Percentiles rank a stretch among this genome's conserved stretches.
These are phyloP conservation scores for Paragyromitra xinjiangensis DNA, from an alignment of 495 filamentous ascomycete species.

Conservation along the genomic window DNA sequence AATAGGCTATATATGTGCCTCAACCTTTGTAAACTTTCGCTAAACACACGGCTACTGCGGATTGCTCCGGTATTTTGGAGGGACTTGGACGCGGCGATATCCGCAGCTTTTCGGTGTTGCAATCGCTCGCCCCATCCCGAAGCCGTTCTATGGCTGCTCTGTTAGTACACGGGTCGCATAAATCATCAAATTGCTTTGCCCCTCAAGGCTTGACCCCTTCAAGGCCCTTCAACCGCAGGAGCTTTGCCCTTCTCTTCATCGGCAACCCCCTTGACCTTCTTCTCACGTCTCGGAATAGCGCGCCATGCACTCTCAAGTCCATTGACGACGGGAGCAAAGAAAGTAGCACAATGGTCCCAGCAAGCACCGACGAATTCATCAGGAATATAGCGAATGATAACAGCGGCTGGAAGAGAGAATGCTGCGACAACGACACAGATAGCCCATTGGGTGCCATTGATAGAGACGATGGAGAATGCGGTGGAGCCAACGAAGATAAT, in stretches of 20 bases:
- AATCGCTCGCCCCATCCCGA: background rate
- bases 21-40: no score
- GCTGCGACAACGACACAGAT: constrained; percentile 76
- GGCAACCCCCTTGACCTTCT: constrained; percentile 4
- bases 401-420: constrained; percentile 77
- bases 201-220: background rate
- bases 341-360: constrained; percentile 42
- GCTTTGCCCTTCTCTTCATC: constrained; percentile 54
- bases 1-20: no score
- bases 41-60: no score
- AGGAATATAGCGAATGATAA: constrained; percentile 73
- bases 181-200: background rate
- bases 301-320: constrained; percentile 8
- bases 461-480: constrained; percentile 75
- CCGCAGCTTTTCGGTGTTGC: no score
- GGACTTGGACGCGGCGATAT: no score
- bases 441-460: constrained; percentile 76
- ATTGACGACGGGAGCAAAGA: constrained; percentile 38
- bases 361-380: constrained; percentile 65
- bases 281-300: constrained; percentile 43
- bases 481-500: constrained; percentile 79
- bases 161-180: background rate
- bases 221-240: constrained; percentile 17
- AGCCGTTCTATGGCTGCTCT: background rate
- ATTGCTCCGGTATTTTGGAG: no score